A percentile compares a stretch with the other conserved stretches of the same genome.
These are phyloP conservation scores for Sanghuangporus baumii DNA, from an alignment of 1,284 basidiomycete species.

Conservation along the genomic window DNA sequence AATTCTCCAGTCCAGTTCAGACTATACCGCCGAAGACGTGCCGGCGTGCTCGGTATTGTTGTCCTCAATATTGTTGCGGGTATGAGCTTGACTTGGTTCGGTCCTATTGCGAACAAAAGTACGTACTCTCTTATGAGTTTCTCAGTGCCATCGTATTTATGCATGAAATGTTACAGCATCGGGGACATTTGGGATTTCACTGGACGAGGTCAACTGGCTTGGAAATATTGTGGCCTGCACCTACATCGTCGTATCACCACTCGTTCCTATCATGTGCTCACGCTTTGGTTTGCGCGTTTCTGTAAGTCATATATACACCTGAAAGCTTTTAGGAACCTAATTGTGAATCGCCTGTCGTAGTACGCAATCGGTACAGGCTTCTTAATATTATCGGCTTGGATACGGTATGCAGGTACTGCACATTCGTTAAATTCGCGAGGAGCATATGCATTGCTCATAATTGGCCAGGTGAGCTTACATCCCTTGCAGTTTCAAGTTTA, in stretches of 20 bases:
- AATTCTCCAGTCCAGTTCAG: not conserved
- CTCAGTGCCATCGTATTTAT: not conserved
- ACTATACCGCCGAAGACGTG: constrained; percentile 61
- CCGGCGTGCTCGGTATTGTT: constrained; percentile 59
- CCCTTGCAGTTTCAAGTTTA: not conserved
- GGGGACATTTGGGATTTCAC: constrained; percentile 52
- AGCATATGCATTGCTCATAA: constrained; percentile 56
- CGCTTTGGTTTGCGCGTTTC: constrained; percentile 54
- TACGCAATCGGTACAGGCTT: constrained; percentile 48
- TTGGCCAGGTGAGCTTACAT: constrained; percentile 53
- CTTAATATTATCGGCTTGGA: constrained; percentile 61
- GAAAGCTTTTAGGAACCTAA: not conserved
- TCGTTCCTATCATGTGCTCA: constrained; percentile 50
- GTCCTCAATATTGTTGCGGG: constrained; percentile 55
- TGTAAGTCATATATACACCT: constrained; percentile 34
- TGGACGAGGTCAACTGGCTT: constrained; percentile 72
- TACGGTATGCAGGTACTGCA: constrained; percentile 67
- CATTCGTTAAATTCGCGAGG: constrained; percentile 39
- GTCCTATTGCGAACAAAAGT: constrained; percentile 69
- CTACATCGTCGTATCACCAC: constrained; percentile 55
- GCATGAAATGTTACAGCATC: constrained; percentile 38
- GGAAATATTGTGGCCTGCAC: constrained; percentile 58
- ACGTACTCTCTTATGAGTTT: constrained; percentile 16
- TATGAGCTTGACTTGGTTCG: constrained; percentile 70
- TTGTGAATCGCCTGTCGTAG: constrained; percentile 26